These are phyloP conservation scores for Bimuria novae-zelandiae DNA, from an alignment of 2,329 filamentous ascomycete species.

Conservation along the genomic window DNA sequence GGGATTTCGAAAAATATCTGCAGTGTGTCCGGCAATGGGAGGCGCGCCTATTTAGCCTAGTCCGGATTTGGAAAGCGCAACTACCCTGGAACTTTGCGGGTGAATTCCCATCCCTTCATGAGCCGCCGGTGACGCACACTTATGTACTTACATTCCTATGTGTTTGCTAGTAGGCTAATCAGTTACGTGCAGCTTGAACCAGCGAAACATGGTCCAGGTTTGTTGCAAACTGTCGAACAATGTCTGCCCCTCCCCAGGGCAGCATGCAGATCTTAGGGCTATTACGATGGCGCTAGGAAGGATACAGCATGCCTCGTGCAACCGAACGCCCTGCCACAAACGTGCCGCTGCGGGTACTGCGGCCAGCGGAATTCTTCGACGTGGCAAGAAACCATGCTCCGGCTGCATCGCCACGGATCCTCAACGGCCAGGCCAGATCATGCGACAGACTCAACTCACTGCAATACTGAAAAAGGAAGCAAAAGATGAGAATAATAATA, in stretches of 20 bases:
- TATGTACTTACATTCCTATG: too few species aligned
- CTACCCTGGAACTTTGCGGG: slow-evolving; percentile 1
- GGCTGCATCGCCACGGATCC: too few species aligned
- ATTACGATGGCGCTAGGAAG: slow-evolving; percentile 15
- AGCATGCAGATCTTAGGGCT: slow-evolving; percentile 13
- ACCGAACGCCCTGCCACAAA: slow-evolving; percentile 9
- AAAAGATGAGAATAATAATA: too few species aligned
- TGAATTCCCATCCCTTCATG: neutral
- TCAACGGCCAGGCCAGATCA: too few species aligned
- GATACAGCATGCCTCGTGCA: slow-evolving; percentile 12
- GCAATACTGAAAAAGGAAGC: too few species aligned
- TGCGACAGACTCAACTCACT: too few species aligned
- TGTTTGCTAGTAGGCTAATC: neutral
- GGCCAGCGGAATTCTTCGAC: neutral
- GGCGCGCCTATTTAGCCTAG: neutral
- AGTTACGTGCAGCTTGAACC: too few species aligned
- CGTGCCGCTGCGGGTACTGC: slow-evolving; percentile 1
- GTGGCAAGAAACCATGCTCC: too few species aligned
- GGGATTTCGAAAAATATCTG: slow-evolving; percentile 28
- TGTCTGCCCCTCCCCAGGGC: neutral
- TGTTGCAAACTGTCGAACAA: neutral
- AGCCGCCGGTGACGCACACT: neutral
- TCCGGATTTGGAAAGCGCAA: slow-evolving; percentile 1
- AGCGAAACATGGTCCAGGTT: too few species aligned
- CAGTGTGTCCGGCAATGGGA: slow-evolving; percentile 11